Conservation (phyloP, 2,329 filamentous ascomycete genomes). For the Cercospora berteroae region DNA sequence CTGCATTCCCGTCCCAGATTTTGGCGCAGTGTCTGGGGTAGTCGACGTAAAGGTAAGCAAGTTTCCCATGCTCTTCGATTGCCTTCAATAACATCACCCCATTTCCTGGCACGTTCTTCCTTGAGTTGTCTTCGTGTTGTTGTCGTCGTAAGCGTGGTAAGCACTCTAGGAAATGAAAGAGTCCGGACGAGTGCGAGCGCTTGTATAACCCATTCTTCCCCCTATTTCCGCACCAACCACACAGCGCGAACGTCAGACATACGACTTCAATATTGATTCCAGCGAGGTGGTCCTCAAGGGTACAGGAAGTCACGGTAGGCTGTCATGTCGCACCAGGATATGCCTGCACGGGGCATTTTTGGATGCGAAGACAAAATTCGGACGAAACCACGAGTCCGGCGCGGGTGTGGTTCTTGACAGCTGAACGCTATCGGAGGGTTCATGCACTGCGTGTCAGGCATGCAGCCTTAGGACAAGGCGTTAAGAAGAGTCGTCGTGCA, state of each 20-base stretch:
- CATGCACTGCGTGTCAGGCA: constrained; percentile 15
- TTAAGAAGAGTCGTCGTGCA: background rate
- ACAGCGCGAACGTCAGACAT: constrained; percentile 14
- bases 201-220: background rate
- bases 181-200: background rate
- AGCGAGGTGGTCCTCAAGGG: constrained; percentile 2
- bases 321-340: constrained; percentile 15
- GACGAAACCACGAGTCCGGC: background rate
- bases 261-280: background rate
- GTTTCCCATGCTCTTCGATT: constrained; percentile 16
- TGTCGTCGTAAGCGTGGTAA: constrained; percentile 12
- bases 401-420: background rate
- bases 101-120: constrained; percentile 6
- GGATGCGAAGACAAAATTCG: background rate
- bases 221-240: constrained; percentile 10
- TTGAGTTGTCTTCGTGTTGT: constrained; percentile 1
- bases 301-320: constrained; percentile 5
- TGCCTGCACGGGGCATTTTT: constrained; percentile 3
- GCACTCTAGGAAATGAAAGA: constrained; percentile 1
- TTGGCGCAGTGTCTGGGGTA: constrained; percentile 7
- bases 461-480: constrained; percentile 11
- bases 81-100: constrained; percentile 9
- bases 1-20: constrained; percentile 9
- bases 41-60: constrained; percentile 5
- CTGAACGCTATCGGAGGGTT: background rate